Evolutionary conservation across 805 yeast species (phyloP), one percentile per base, ranked within the genome.

Genomic region (Yamadazyma ubonensis): DNA sequence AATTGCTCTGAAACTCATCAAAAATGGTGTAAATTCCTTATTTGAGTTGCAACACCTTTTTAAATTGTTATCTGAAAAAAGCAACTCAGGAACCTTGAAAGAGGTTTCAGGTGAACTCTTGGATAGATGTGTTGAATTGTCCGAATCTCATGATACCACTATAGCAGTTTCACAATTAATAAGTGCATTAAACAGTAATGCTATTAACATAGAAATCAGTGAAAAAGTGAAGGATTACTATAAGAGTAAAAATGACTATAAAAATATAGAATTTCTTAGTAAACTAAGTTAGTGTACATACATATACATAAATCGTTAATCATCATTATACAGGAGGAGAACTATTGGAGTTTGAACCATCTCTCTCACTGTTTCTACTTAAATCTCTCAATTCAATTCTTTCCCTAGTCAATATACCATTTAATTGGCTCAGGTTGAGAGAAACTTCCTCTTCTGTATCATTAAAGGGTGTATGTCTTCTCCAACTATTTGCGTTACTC

Each of bases 61-160:
- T 2, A 41, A 30, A 12, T 19, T 44, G 9, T 21, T 43, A 4
- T 12, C 20, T 10, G 15, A 25, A 7, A 26, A 37, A 15, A 19
- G 8, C 7, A 42, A 43, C 28, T 27, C 16, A 12, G 6, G 28
- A 11, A 35, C 42, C 3, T 21, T 44, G 17, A 28, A 27, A 3
- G 45, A 53, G 17, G 38, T 46, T 29, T 56, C 54, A 16, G 19
- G 32, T 3, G 49, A 45, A 5, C 38, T 66, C n/a, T 36, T 60
- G 5, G 31, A 40, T 5, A 54, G 46, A 34, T 46, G 63, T 18
- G 18, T 39, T 17, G 36, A 39, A 8, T 6, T 35, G 12, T 32
- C 35, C 2, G n/a, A 16, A 30, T 17, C 10, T 6, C n/a, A 21
- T 22, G 11, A 30, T 7, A 32, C 27, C 16, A 32, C 16, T n/a